phyloP scores from a whole-genome alignment of 306 rosid species.

The Sechiopsis laciniata region DNA sequence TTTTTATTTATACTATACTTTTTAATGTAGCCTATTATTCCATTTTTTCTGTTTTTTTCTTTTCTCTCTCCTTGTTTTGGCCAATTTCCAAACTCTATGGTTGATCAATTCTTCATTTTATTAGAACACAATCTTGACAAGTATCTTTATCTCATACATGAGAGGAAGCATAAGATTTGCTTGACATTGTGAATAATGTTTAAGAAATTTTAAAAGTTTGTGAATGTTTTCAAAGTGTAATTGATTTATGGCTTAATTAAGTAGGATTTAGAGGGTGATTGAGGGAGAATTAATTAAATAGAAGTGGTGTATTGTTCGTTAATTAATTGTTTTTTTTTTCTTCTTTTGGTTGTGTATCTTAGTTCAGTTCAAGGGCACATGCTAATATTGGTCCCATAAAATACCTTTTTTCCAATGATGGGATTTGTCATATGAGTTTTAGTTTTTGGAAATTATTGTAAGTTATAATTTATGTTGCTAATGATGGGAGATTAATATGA shows the following conservation, averaged over 20 bases:
- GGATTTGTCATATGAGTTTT: background rate
- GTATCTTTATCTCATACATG: too few species aligned
- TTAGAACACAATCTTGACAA: too few species aligned
- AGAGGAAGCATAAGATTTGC: too few species aligned
- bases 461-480: conserved; percentile 18
- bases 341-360: background rate
- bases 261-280: background rate
- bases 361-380: background rate
- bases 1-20: background rate
- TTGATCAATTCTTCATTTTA: too few species aligned
- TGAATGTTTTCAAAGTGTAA: background rate
- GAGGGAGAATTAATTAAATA: too few species aligned
- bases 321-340: background rate
- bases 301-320: background rate
- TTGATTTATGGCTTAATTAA: background rate
- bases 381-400: conserved; percentile 2
- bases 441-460: background rate
- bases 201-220: too few species aligned
- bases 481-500: background rate
- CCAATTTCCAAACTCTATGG: too few species aligned
- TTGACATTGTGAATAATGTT: too few species aligned
- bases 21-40: background rate
- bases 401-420: background rate
- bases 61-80: too few species aligned
- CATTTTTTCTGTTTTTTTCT: background rate